A percentile compares a stretch with the other conserved stretches of the same genome.
Conservation (phyloP, 2,329 filamentous ascomycete genomes). For the Sporothrix variecibatus region DNA sequence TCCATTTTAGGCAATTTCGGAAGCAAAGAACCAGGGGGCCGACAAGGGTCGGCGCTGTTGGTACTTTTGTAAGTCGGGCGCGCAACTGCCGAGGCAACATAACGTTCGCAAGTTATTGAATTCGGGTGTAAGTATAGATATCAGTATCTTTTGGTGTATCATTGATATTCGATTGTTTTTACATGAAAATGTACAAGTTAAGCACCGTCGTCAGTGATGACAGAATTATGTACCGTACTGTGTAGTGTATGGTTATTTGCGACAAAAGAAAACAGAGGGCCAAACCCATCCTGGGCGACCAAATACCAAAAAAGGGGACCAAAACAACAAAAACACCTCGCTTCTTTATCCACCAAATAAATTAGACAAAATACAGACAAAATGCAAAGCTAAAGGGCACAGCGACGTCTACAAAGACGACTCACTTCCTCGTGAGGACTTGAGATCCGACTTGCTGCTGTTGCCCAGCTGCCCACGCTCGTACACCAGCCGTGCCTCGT, state of each 20-base stretch:
- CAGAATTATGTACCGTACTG: background rate
- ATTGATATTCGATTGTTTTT: background rate
- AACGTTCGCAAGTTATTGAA: background rate
- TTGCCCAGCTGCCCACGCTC: constrained; percentile 3
- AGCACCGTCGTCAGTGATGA: background rate
- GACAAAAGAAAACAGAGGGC: background rate
- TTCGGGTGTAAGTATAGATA: background rate
- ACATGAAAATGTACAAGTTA: background rate
- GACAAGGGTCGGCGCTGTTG: background rate
- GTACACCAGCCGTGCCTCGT: constrained; percentile 29
- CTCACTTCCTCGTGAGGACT: constrained; percentile 23
- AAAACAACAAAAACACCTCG: constrained; percentile 1
- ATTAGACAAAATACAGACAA: background rate
- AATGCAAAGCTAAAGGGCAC: background rate
- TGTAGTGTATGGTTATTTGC: background rate
- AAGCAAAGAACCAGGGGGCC: background rate
- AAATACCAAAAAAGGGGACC: background rate
- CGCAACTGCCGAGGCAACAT: background rate
- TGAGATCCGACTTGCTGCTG: constrained; percentile 23
- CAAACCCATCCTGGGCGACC: background rate
- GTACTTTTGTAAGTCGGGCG: background rate
- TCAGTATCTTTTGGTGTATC: background rate
- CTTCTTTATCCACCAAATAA: background rate
- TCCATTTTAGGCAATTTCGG: constrained; percentile 7
- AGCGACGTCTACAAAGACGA: constrained; percentile 13